Conservation (phyloP, 1,284 basidiomycete species). For the Irpex sp. region DNA sequence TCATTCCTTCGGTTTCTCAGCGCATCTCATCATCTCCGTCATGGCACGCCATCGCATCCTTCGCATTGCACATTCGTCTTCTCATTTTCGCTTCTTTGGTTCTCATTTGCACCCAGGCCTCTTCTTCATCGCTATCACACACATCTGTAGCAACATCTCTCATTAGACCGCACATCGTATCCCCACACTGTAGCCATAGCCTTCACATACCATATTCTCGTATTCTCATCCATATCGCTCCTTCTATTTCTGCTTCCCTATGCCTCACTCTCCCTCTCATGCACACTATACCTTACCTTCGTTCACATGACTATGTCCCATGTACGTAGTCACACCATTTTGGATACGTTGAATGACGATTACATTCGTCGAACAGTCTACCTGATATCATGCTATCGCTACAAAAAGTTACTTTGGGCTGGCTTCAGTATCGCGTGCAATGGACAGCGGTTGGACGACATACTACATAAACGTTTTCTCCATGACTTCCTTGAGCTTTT, state of each 20-base stretch:
- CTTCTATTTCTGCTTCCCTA: neutral
- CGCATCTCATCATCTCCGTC: neutral
- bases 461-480: neutral
- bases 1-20: neutral
- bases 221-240: neutral
- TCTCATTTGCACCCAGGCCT: neutral
- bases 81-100: neutral
- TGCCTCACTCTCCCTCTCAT: neutral
- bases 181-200: conserved; percentile 4
- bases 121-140: neutral
- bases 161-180: neutral
- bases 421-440: neutral
- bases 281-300: neutral
- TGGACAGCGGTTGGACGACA: neutral
- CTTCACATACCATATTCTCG: neutral
- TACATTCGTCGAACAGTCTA: neutral
- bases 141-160: conserved; percentile 1
- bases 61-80: neutral
- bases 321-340: neutral
- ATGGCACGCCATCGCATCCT: neutral
- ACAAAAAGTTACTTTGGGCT: neutral
- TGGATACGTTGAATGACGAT: neutral
- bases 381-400: neutral
- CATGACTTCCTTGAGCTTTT: neutral
- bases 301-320: neutral